These are phyloP conservation scores for Alloascoidea africana DNA, from an alignment of 805 yeast genomes.

Conservation along the genomic window DNA sequence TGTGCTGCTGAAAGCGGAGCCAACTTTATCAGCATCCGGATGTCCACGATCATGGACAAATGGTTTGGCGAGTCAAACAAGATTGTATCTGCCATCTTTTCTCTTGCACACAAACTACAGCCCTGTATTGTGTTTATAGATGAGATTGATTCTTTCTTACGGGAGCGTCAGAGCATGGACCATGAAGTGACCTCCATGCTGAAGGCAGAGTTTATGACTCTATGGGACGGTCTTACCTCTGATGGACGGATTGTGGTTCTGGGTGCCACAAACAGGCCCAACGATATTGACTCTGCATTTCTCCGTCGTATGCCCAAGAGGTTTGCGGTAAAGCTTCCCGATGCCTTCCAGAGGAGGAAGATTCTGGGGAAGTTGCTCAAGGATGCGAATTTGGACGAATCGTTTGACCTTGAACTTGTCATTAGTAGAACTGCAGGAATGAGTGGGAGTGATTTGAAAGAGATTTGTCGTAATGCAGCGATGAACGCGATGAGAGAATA, in stretches of 20 bases:
- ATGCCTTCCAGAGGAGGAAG: conserved; percentile 45
- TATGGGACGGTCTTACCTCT: conserved; percentile 87
- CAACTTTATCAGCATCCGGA: conserved; percentile 75
- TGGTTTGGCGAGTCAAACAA: conserved; percentile 97
- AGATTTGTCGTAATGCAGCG: conserved; percentile 87
- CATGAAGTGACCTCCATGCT: conserved; percentile 90
- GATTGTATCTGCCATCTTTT: conserved; percentile 82
- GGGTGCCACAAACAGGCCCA: conserved; percentile 91
- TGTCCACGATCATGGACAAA: conserved; percentile 94
- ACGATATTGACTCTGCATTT: conserved; percentile 86
- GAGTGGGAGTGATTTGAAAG: conserved; percentile 88
- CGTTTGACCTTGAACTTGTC: conserved; percentile 44
- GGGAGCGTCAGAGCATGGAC: conserved; percentile 72
- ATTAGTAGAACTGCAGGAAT: conserved; percentile 54
- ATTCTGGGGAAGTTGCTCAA: conserved; percentile 56
- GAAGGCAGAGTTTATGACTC: conserved; percentile 93
- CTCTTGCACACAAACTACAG: conserved; percentile 76
- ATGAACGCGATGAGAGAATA: conserved; percentile 79
- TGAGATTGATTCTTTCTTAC: conserved; percentile 87
- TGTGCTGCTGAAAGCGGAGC: conserved; percentile 88
- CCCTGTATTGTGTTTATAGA: conserved; percentile 94
- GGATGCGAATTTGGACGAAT: conserved; percentile 44
- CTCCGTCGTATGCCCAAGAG: conserved; percentile 87
- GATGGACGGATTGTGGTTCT: conserved; percentile 67
- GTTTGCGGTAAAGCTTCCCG: conserved; percentile 67